Base-by-base conservation (phyloP, 108 stramenopile species). In the Cylindrotheca fusiformis region DNA sequence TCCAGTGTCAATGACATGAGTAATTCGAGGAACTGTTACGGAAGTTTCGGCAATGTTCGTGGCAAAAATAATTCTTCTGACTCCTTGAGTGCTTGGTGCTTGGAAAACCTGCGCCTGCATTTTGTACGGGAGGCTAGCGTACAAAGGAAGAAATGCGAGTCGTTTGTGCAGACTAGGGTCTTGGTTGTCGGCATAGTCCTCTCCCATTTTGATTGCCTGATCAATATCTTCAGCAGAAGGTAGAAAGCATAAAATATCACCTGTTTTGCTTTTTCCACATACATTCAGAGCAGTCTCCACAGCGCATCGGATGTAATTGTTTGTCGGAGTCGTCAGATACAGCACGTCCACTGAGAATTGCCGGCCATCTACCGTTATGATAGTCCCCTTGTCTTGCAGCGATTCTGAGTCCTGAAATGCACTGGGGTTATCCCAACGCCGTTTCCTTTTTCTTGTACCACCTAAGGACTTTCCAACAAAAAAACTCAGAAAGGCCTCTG, bases 31-130 rank as follows among this genome's bases (percentile, higher is more conserved):
- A 5, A 98, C 87, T 18, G 98, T 97, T 21, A 99, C 79, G 24
- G 88, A 91, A 45, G 96, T 96, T 66, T 99, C 98, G 14, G 97
- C 97, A 28, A 97, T 86, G 52, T 93, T 97, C 5, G 96, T 97
- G 17, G 94, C 88, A 60, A 84, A 86, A 41, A 97, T 74, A 28
- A 94, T 79, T 14, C 92, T 68, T 52, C 93, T 78, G 6, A 20
- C n/a, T 26, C 65, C 32, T 0, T 28, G 44, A 2, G 6, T 18
- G 0, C 68, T 56, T 21, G 55, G 23, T 12, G 78, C 70, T 52
- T 78, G 83, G 65, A 95, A 95, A 12, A 88, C 79, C 41, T 76
- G 60, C 2, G 80, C 68, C 59, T 94, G 93, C 71, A 81, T 61
- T n/a, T 89, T 72, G 23, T 77, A 65, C 12, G 95, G 91, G 18